Conservation (phyloP, 1,139 yeast genomes). For the Debaryomyces coudertii region DNA sequence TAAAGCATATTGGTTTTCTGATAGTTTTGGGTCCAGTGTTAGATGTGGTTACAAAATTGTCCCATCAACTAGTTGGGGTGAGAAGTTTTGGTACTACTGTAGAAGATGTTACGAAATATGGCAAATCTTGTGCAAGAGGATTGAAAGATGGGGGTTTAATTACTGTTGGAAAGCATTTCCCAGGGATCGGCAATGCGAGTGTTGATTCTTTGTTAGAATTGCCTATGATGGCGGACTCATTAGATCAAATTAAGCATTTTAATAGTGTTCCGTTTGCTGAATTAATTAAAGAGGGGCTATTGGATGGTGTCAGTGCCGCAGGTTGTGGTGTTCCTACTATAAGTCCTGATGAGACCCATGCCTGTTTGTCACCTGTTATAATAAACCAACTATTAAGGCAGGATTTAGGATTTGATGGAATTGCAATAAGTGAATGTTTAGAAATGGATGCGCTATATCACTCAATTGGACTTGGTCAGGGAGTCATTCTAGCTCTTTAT, state of each 20-base stretch:
- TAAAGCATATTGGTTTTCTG: constrained; percentile 57
- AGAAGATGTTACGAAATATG: constrained; percentile 60
- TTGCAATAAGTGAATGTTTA: constrained; percentile 65
- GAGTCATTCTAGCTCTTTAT: constrained; percentile 60
- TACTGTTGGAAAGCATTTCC: constrained; percentile 67
- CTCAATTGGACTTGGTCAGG: constrained; percentile 67
- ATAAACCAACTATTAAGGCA: constrained; percentile 56
- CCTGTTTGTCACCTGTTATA: constrained; percentile 62
- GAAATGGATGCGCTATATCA: constrained; percentile 69
- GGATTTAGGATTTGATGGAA: constrained; percentile 59
- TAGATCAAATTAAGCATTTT: constrained; percentile 55
- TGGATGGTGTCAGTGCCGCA: constrained; percentile 66
- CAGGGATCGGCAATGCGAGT: constrained; percentile 66
- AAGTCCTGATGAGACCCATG: constrained; percentile 63
- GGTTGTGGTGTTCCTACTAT: constrained; percentile 72
- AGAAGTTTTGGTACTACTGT: constrained; percentile 65
- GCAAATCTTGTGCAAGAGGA: constrained; percentile 58
- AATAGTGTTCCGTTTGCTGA: constrained; percentile 58
- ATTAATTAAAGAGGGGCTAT: constrained; percentile 47
- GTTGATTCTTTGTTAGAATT: constrained; percentile 61
- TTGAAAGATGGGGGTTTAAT: constrained; percentile 58
- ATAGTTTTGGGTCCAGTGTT: constrained; percentile 66
- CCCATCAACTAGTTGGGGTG: constrained; percentile 63
- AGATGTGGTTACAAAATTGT: constrained; percentile 61
- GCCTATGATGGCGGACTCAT: constrained; percentile 61